Evolutionary conservation across 257 asterid species (phyloP), one percentile per base, ranked within the genome.

Genomic region (Capsicum rhomboideum): DNA sequence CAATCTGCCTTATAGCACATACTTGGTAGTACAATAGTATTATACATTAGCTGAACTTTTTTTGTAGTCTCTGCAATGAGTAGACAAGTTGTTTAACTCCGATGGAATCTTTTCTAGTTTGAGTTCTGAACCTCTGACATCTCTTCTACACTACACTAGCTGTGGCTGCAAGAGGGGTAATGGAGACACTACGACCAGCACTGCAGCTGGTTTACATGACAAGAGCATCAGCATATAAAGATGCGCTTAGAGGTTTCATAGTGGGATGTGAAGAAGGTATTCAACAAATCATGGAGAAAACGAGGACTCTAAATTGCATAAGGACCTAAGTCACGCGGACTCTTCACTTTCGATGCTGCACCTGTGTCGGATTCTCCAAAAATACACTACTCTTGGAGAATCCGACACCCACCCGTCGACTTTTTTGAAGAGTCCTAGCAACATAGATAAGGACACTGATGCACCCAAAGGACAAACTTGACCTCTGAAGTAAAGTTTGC

Each of bases 191-290:
- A 59, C 88, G 90, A 87, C 98, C 97, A 7, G 97, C 97, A 50
- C 81, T 97, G 85, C 99, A 93, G 90, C 88, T 94, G 4, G 94
- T 97, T 69, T 97, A 97, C 90, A 93, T 97, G 98, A 93, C 94
- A 17, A 89, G 98, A 88, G 98, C 95, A 29, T 92, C 98, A 7
- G 94, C 94, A 23, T 97, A 93, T 83, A 90, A 91, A 84, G 98
- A 92, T 90, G 97, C 94, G 42, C 95, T 95, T 23, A 92, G 72
- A 84, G 91, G 96, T 85, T 95, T 95, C 75, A 91, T 93, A 14
- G 84, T 85, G 91, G 98, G 99, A 82, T 97, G 95, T 88, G 96
- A 97, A 83, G 97, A 95, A 91, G 98, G 98, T 80, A 80, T 97
- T 74, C 98, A 91, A 40, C 87, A 93, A 80, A 91, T 91, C 83